These are phyloP conservation scores for Onygenales sp. DNA, from an alignment of 2,329 filamentous ascomycete genomes.

Conservation along the genomic window DNA sequence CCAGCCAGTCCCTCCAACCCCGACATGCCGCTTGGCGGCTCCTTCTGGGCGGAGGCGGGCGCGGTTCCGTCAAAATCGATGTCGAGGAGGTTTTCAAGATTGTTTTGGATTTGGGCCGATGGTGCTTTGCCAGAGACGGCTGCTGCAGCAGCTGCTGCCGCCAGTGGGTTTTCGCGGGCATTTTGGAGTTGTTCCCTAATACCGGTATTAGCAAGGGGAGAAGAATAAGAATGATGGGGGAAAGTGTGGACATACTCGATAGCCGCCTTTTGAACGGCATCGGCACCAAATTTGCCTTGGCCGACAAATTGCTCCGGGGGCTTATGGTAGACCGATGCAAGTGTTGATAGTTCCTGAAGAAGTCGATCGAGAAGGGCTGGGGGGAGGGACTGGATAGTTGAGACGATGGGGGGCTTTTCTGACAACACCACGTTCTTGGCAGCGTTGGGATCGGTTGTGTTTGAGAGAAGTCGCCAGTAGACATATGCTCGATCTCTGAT, in stretches of 20 bases:
- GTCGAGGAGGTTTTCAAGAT: slow-evolving; percentile 89
- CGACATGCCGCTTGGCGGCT: slow-evolving; percentile 54
- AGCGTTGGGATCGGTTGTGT: slow-evolving; percentile 68
- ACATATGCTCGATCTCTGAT: slow-evolving; percentile 95
- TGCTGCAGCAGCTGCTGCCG: slow-evolving; percentile 65
- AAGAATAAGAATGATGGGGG: background rate
- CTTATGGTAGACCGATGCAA: slow-evolving; percentile 97
- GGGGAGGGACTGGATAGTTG: slow-evolving; percentile 85
- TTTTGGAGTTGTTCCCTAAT: slow-evolving; percentile 75
- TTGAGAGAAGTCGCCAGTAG: slow-evolving; percentile 90
- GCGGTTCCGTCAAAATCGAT: slow-evolving; percentile 92
- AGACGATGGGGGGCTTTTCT: slow-evolving; percentile 86
- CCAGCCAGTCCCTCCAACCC: slow-evolving; percentile 50
- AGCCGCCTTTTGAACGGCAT: slow-evolving; percentile 87
- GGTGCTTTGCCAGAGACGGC: slow-evolving; percentile 48
- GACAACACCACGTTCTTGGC: slow-evolving; percentile 92
- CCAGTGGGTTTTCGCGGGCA: slow-evolving; percentile 86
- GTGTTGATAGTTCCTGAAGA: slow-evolving; percentile 82
- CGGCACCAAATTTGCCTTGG: slow-evolving; percentile 85
- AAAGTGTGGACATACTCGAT: slow-evolving; percentile 55
- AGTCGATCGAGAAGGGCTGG: slow-evolving; percentile 77
- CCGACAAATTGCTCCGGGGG: slow-evolving; percentile 96
- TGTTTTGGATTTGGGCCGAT: slow-evolving; percentile 51
- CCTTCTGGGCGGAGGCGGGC: slow-evolving; percentile 71
- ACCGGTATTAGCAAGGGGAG: slow-evolving; percentile 13